Conservation (phyloP, 805 yeast genomes). For the Candida dendrica region DNA sequence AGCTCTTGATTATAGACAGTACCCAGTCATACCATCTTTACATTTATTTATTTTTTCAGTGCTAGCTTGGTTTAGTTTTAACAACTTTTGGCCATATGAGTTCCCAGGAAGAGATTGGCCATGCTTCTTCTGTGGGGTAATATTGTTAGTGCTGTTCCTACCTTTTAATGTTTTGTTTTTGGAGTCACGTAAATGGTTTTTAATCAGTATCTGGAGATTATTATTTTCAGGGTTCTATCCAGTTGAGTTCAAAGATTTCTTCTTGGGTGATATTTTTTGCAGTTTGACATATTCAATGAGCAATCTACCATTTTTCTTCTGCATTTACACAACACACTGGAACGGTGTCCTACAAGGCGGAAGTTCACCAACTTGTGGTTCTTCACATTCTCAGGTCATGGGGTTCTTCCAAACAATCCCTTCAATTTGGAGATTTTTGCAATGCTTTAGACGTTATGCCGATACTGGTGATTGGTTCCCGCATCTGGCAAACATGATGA, state of each 20-base stretch:
- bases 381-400: constrained; percentile 64
- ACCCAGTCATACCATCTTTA: constrained; percentile 54
- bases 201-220: constrained; percentile 64
- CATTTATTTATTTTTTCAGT: constrained; percentile 50
- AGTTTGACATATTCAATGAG: constrained; percentile 85
- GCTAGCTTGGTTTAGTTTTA: constrained; percentile 70
- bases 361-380: constrained; percentile 52
- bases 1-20: constrained; percentile 60
- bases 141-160: constrained; percentile 40
- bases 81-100: constrained; percentile 51
- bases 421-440: constrained; percentile 83
- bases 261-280: constrained; percentile 85
- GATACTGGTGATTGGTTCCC: constrained; percentile 97
- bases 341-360: constrained; percentile 37
- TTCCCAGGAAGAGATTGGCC: constrained; percentile 75
- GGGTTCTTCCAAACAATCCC: constrained; percentile 86
- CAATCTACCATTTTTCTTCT: constrained; percentile 77
- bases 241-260: constrained; percentile 92
- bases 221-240: constrained; percentile 82
- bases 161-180: constrained; percentile 55
- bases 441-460: constrained; percentile 83
- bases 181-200: constrained; percentile 72
- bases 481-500: constrained; percentile 81
- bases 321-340: constrained; percentile 75
- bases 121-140: constrained; percentile 59